Evolutionary conservation across 495 filamentous ascomycete species (phyloP), one percentile per base, ranked within the genome.

Genomic region (Cetradonia linearis): DNA sequence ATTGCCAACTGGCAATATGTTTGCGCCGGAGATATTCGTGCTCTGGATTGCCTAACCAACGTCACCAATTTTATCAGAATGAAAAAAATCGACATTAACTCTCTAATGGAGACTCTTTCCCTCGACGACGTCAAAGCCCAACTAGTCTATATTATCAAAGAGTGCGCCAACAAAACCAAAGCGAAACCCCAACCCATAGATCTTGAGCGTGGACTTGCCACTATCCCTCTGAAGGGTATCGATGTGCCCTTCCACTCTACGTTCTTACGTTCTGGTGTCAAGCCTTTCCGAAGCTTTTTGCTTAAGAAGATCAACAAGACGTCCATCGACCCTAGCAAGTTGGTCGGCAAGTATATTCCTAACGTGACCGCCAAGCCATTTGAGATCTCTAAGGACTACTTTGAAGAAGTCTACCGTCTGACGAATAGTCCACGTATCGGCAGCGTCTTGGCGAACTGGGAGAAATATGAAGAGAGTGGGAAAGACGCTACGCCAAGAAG

Each of bases 281-380:
- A 98, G 77, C 93, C 93, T 46, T 98, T 98, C 88, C 82, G 93
- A 56, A 87, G 82, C 55, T 97, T 98, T 79, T 74, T 98, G 67
- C 84, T 96, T 62, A 97, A 97, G 87, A 98, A 98, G 80, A 97
- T 98, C 79, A 87, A 96, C 78, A 93, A 94, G 80, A 95, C 88
- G 23, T 92, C 86, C 47, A 97, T 98, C 70, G 93, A 98, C 68
- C 93, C 93, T 18, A 84, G 86, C 75, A 98, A 97, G 77, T 74
- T 98, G 65, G 76, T 98, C 65, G 94, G 93, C 59, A 98, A 98
- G 77, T 98, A 98, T 77, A 96, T 98, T 62, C 93, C 93, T 64
- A 98, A 98, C 71, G 93, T 98, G 55, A 98, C 93, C 18, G 93
- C 93, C 36, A 83, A 84, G 68, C 93, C 93, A 18, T 98, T 98